Percentiles rank a stretch among this genome's conserved stretches.
Evolutionary conservation across 139 green algal species (phyloP).

Genomic region (Chlamydomonas sp.): DNA sequence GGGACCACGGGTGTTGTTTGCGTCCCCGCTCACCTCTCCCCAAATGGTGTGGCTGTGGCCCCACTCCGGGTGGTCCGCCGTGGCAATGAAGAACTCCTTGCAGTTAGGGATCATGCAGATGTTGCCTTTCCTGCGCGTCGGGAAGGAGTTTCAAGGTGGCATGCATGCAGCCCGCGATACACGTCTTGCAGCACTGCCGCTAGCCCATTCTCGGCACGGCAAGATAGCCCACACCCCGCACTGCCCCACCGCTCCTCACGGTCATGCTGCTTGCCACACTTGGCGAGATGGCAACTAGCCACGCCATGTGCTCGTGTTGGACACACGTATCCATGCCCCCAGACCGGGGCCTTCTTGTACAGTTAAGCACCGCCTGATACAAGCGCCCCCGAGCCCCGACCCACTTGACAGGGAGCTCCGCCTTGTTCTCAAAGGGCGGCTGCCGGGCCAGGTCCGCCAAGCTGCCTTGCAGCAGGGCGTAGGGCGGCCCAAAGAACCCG

Average conservation of each 20-base stretch:
- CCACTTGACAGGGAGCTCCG: slow-evolving; percentile 18
- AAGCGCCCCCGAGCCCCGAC: neutral
- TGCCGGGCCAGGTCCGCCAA: slow-evolving; percentile 32
- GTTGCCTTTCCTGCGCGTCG: slow-evolving; percentile 31
- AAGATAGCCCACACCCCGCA: too few species aligned
- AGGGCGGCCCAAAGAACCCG: slow-evolving; percentile 43
- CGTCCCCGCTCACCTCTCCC: slow-evolving; percentile 34
- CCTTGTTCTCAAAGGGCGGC: slow-evolving; percentile 47
- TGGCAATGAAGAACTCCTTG: slow-evolving; percentile 60
- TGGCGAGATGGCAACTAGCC: too few species aligned
- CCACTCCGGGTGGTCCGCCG: slow-evolving; percentile 52
- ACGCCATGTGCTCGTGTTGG: too few species aligned
- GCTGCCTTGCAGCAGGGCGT: slow-evolving; percentile 54
- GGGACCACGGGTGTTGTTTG: neutral
- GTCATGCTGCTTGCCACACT: too few species aligned
- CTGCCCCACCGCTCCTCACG: too few species aligned
- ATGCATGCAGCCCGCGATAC: neutral
- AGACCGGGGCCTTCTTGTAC: too few species aligned
- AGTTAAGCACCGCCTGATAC: too few species aligned
- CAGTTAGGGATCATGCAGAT: slow-evolving; percentile 56
- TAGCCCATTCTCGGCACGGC: too few species aligned
- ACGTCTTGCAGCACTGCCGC: neutral
- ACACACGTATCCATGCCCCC: too few species aligned
- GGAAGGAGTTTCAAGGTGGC: neutral
- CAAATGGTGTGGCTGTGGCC: slow-evolving; percentile 44